These are phyloP conservation scores for Phoenix dactylifera DNA, from an alignment of 176 grass and related monocot species.

Conservation along the genomic window DNA sequence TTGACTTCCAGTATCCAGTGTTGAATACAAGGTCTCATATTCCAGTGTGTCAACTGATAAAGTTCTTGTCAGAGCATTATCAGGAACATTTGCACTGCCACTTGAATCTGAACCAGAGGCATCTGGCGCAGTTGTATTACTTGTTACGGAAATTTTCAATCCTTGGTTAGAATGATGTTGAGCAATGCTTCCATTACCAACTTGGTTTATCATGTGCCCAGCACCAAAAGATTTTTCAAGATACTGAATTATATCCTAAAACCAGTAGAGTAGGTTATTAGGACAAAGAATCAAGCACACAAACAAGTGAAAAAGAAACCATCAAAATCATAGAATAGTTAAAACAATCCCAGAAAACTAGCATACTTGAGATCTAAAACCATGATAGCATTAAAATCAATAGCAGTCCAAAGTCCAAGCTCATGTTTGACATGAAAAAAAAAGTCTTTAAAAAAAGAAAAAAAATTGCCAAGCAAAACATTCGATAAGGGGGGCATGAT, in stretches of 20 bases:
- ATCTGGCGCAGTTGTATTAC: slow-evolving; percentile 45
- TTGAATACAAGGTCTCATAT: slow-evolving; percentile 69
- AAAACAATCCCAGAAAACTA: no score
- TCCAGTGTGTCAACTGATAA: slow-evolving; percentile 67
- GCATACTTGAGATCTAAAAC: no score
- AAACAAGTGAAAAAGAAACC: not conserved
- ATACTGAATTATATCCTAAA: slow-evolving; percentile 92
- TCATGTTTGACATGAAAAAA: no score
- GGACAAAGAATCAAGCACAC: not conserved
- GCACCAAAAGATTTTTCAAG: slow-evolving; percentile 96
- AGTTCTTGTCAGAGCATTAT: slow-evolving; percentile 40
- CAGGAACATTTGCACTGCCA: slow-evolving; percentile 8
- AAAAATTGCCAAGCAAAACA: no score
- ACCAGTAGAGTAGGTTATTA: slow-evolving; percentile 19
- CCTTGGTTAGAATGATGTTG: slow-evolving; percentile 35
- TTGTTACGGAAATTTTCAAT: slow-evolving; percentile 35
- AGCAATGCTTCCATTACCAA: slow-evolving; percentile 51
- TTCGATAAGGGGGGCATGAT: no score
- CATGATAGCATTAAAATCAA: no score
- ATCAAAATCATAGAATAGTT: no score
- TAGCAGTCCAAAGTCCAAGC: no score
- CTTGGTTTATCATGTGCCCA: slow-evolving; percentile 39
- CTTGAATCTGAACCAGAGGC: slow-evolving; percentile 28
- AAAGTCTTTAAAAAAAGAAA: no score
- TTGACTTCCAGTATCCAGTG: slow-evolving; percentile 49